Percentiles rank a stretch among this genome's conserved stretches.
These are phyloP conservation scores for Solanum rostratum DNA, from an alignment of 257 asterid species.

Conservation along the genomic window DNA sequence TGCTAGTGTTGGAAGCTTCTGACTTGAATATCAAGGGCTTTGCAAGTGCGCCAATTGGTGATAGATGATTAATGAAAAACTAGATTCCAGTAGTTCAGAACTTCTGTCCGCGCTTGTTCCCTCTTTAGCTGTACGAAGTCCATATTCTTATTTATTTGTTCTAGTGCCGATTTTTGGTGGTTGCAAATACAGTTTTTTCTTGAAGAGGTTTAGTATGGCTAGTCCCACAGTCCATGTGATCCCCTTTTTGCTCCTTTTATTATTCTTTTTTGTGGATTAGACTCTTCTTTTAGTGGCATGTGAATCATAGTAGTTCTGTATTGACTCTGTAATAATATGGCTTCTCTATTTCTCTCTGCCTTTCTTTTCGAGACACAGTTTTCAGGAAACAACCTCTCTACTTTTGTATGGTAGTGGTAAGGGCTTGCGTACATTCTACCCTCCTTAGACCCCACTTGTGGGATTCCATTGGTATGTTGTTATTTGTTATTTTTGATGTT, in stretches of 20 bases:
- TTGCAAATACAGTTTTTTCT: constrained; percentile 18
- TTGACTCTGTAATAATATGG: neutral
- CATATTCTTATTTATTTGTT: constrained; percentile 32
- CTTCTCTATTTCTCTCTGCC: neutral
- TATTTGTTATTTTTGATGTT: no score
- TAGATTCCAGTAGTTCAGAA: constrained; percentile 18
- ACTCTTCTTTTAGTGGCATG: constrained; percentile 5
- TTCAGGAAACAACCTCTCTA: no score
- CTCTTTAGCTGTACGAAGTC: constrained; percentile 36
- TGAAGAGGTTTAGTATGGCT: constrained; percentile 17
- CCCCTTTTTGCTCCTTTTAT: neutral
- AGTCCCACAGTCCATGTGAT: constrained; percentile 2
- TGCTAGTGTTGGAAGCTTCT: constrained; percentile 9
- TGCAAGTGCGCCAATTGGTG: constrained; percentile 28
- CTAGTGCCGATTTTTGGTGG: constrained; percentile 27
- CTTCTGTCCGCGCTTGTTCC: constrained; percentile 26
- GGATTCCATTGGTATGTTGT: no score
- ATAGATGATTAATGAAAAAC: constrained; percentile 29
- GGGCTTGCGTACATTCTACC: no score
- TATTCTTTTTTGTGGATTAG: constrained; percentile 5
- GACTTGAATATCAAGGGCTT: constrained; percentile 13
- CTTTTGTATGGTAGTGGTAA: no score
- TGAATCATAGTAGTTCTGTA: neutral
- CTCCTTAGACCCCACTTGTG: no score
- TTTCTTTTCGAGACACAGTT: no score